These are phyloP conservation scores for Naematelia encephala DNA, from an alignment of 768 basidiomycete genomes.

Conservation along the genomic window DNA sequence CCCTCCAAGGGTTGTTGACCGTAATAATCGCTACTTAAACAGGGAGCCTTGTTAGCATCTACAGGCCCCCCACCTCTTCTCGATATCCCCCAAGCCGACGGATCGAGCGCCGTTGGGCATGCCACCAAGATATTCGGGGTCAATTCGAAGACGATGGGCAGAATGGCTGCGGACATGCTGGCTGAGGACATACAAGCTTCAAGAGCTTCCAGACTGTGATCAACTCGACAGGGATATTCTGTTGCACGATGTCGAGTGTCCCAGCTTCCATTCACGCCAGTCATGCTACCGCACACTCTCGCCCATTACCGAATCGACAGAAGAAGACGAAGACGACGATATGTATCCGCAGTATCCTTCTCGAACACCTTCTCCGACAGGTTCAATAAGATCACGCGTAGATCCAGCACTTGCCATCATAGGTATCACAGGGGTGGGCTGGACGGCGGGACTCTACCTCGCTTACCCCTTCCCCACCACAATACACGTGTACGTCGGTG, in stretches of 20 bases:
- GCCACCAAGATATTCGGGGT: neutral
- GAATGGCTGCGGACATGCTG: neutral
- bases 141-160: neutral
- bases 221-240: neutral
- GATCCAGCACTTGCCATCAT: neutral
- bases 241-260: neutral
- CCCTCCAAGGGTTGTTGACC: neutral
- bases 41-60: too few species aligned
- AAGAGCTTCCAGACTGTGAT: neutral
- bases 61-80: too few species aligned
- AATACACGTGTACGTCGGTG: constrained; percentile 18
- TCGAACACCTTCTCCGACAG: neutral
- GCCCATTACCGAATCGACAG: neutral
- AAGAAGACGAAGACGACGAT: neutral
- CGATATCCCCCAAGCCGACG: too few species aligned
- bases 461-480: constrained; percentile 29
- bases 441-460: constrained; percentile 2
- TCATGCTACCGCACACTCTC: neutral
- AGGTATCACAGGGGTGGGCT: neutral
- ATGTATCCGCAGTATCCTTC: neutral
- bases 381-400: neutral
- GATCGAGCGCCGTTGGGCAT: neutral
- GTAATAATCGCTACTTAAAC: neutral
- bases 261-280: neutral
- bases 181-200: neutral